Conservation (phyloP, 2,329 filamentous ascomycete genomes). For the Plenodomus tracheiphilus region DNA sequence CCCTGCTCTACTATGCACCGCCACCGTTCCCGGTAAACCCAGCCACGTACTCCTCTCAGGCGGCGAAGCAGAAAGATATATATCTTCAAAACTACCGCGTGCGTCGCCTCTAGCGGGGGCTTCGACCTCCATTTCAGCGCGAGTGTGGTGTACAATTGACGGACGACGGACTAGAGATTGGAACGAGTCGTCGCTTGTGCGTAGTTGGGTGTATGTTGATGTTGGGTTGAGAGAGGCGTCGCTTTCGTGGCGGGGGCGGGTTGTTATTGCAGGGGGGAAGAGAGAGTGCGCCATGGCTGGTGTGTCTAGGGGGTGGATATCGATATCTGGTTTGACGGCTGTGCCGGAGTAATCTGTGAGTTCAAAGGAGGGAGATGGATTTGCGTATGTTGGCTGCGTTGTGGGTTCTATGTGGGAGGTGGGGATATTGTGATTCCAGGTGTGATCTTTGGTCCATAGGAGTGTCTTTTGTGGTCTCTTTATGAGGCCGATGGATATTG, state of each 20-base stretch:
- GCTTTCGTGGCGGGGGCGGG: conserved; percentile 14
- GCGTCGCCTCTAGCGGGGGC: conserved; percentile 6
- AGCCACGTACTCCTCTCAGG: conserved; percentile 4
- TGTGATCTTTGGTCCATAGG: conserved; percentile 22
- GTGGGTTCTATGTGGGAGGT: neutral
- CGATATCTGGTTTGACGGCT: neutral
- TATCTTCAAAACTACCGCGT: conserved; percentile 1
- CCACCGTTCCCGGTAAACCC: conserved; percentile 1
- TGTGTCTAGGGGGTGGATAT: conserved; percentile 13
- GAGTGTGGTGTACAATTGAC: conserved; percentile 11
- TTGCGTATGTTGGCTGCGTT: neutral
- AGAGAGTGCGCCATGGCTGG: conserved; percentile 23
- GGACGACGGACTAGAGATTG: conserved; percentile 11
- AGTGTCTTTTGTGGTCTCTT: conserved; percentile 27
- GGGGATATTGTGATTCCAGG: conserved; percentile 5
- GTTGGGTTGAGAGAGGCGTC: conserved; percentile 9
- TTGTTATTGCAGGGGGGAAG: conserved; percentile 20
- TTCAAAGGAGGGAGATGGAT: conserved; percentile 14
- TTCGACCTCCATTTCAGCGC: conserved; percentile 4
- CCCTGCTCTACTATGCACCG: conserved; percentile 11
- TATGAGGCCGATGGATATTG: conserved; percentile 14
- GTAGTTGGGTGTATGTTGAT: conserved; percentile 1
- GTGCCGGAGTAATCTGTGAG: conserved; percentile 16
- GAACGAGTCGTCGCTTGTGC: conserved; percentile 8
- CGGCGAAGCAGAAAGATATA: neutral